phyloP scores from a whole-genome alignment of 768 basidiomycete genomes.

The Rhizopogon vulgaris region DNA sequence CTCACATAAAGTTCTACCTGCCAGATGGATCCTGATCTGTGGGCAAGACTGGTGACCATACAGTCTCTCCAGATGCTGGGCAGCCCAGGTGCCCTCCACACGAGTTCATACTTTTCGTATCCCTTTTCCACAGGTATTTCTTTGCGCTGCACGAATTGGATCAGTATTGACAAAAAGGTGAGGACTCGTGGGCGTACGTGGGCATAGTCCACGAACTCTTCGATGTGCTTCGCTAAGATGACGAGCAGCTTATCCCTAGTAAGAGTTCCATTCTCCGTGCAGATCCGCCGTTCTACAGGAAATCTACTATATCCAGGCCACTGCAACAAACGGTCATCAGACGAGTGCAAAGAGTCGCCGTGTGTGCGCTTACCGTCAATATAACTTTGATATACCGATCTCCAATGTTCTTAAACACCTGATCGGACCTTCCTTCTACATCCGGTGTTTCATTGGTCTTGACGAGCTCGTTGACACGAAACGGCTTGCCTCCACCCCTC shows the following conservation, averaged over 20 bases:
- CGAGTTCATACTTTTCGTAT: slow-evolving; percentile 33
- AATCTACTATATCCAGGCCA: slow-evolving; percentile 44
- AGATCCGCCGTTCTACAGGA: slow-evolving; percentile 32
- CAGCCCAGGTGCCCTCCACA: slow-evolving; percentile 8
- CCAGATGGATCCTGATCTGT: slow-evolving; percentile 37
- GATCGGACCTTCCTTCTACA: slow-evolving; percentile 14
- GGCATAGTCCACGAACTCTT: slow-evolving; percentile 25
- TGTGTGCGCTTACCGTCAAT: slow-evolving; percentile 23
- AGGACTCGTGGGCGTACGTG: slow-evolving; percentile 19
- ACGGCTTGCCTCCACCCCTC: slow-evolving; percentile 19
- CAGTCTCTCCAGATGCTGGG: slow-evolving; percentile 25
- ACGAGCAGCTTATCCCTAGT: slow-evolving; percentile 27
- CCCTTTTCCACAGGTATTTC: slow-evolving; percentile 27
- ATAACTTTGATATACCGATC: slow-evolving; percentile 30
- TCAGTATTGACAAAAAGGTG: neutral
- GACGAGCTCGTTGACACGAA: slow-evolving; percentile 19
- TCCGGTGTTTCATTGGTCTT: slow-evolving; percentile 19
- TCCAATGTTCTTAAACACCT: slow-evolving; percentile 13
- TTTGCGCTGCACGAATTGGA: slow-evolving; percentile 14
- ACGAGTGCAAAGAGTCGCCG: neutral
- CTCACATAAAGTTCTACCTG: slow-evolving; percentile 35
- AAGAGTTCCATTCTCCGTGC: slow-evolving; percentile 26
- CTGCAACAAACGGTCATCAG: slow-evolving; percentile 17
- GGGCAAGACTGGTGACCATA: slow-evolving; percentile 33
- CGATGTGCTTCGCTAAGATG: slow-evolving; percentile 23